Percentiles rank a stretch among this genome's conserved stretches.
Conservation (phyloP, 2,329 filamentous ascomycete species). For the Triangularia verruculosa region DNA sequence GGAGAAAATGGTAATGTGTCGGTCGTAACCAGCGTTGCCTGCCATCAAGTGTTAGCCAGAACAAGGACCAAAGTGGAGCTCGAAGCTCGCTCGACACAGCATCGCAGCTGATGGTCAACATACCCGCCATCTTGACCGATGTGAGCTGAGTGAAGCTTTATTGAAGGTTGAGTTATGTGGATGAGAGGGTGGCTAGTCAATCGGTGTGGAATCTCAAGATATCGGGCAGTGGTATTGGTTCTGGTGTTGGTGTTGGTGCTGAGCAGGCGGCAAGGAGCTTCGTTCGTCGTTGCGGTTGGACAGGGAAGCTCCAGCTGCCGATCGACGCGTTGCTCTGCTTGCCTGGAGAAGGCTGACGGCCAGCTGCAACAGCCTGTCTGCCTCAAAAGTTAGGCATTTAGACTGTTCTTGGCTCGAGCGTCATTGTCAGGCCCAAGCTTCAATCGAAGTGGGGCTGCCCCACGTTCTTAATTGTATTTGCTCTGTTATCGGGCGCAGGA, state of each 20-base stretch:
- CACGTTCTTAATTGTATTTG: slow-evolving; percentile 8
- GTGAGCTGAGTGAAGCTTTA: slow-evolving; percentile 4
- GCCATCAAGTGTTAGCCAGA: slow-evolving; percentile 19
- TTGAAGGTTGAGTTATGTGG: slow-evolving; percentile 1
- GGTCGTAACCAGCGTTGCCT: slow-evolving; percentile 62
- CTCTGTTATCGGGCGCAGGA: slow-evolving; percentile 22
- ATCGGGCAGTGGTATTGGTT: not conserved
- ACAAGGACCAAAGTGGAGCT: slow-evolving; percentile 18
- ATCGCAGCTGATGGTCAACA: slow-evolving; percentile 15
- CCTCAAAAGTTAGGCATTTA: slow-evolving; percentile 21
- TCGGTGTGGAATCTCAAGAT: not conserved
- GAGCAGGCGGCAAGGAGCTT: slow-evolving; percentile 30
- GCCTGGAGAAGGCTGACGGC: slow-evolving; percentile 32
- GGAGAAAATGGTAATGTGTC: slow-evolving; percentile 99
- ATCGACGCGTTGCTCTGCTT: slow-evolving; percentile 38
- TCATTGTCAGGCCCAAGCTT: not conserved
- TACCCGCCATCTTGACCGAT: slow-evolving; percentile 29
- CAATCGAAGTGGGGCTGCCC: slow-evolving; percentile 9
- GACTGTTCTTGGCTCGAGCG: not conserved
- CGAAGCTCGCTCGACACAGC: slow-evolving; percentile 11
- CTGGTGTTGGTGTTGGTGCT: slow-evolving; percentile 10
- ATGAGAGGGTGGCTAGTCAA: not conserved
- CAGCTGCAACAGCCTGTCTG: slow-evolving; percentile 15
- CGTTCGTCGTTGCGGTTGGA: slow-evolving; percentile 23
- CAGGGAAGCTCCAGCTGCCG: slow-evolving; percentile 20